Percentiles rank a stretch among this genome's conserved stretches.
Conservation (phyloP, 2,329 filamentous ascomycete genomes). For the Microsporum audouinii region DNA sequence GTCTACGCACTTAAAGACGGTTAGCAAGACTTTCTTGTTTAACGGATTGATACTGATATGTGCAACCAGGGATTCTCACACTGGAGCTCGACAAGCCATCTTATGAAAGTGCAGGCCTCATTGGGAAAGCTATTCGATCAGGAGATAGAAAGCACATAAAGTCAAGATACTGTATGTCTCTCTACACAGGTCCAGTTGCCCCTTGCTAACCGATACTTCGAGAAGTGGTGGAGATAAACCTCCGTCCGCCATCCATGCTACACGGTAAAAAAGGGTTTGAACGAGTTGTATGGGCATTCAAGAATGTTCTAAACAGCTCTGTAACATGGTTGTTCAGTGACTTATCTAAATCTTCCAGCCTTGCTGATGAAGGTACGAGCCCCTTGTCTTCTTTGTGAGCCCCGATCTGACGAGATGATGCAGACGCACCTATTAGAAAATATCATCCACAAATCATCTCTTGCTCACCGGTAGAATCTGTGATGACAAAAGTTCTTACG, state of each 20-base stretch:
- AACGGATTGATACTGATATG: background rate
- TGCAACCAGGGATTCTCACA: constrained; percentile 50
- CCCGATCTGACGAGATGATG: constrained; percentile 7
- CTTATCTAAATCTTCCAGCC: constrained; percentile 24
- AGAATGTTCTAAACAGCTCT: constrained; percentile 58
- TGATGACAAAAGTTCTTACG: constrained; percentile 20
- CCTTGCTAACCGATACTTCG: background rate
- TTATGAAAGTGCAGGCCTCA: constrained; percentile 72
- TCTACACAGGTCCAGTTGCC: background rate
- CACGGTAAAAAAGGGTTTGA: constrained; percentile 76
- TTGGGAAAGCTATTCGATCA: constrained; percentile 53
- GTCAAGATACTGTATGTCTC: constrained; percentile 56
- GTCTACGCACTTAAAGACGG: constrained; percentile 61
- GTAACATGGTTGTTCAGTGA: constrained; percentile 71
- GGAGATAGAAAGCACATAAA: constrained; percentile 53
- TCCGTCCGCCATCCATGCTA: constrained; percentile 63
- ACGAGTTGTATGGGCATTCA: constrained; percentile 63
- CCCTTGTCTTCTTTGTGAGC: background rate
- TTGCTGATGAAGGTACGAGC: constrained; percentile 34
- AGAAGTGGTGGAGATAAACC: constrained; percentile 63
- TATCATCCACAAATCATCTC: constrained; percentile 29
- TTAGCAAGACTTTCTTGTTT: constrained; percentile 24
- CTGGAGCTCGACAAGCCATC: constrained; percentile 70
- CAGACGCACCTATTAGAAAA: constrained; percentile 27
- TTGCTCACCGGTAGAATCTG: constrained; percentile 19